phyloP scores from a whole-genome alignment of 345 rosid species.

The Bruguiera sexangula region DNA sequence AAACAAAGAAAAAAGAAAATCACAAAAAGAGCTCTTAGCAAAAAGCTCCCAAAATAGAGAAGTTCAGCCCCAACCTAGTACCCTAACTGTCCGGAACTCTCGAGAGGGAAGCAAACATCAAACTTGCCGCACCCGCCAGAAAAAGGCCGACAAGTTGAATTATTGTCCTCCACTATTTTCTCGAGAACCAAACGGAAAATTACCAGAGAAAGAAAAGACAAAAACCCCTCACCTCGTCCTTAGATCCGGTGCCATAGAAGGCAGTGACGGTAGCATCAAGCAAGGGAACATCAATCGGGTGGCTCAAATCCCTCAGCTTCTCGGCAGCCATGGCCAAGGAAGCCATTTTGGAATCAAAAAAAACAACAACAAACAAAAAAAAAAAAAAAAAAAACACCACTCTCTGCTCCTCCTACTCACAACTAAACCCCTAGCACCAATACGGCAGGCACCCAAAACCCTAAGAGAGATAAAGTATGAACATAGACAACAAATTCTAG shows the following conservation, averaged over 20 bases:
- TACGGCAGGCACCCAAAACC: slow-evolving; percentile 41
- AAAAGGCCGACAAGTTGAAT: not conserved
- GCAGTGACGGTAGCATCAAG: slow-evolving; percentile 98
- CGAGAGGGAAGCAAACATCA: not conserved
- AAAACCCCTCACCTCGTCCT: slow-evolving; percentile 66
- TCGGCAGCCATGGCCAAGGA: slow-evolving; percentile 83
- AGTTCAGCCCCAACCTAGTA: not conserved
- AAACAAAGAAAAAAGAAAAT: not conserved
- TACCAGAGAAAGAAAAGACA: not conserved
- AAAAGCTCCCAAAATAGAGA: slow-evolving; percentile 1
- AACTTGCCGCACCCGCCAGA: not conserved
- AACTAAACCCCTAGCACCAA: slow-evolving; percentile 31
- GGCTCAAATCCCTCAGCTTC: slow-evolving; percentile 90
- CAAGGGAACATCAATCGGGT: slow-evolving; percentile 82
- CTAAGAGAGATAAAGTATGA: slow-evolving; percentile 37
- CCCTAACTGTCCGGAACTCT: not conserved
- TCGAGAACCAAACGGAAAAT: slow-evolving; percentile 2
- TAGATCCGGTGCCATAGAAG: slow-evolving; percentile 99
- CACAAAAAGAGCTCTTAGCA: not conserved
- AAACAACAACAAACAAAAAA: not conserved
- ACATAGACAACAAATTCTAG: slow-evolving; percentile 24
- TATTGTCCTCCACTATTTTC: not conserved
- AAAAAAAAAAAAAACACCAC: not conserved
- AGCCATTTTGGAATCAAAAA: slow-evolving; percentile 5
- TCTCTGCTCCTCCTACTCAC: not conserved